Evolutionary conservation across 352 stramenopile species (phyloP), one percentile per base, ranked within the genome.

Genomic region (Pythium oligandrum): DNA sequence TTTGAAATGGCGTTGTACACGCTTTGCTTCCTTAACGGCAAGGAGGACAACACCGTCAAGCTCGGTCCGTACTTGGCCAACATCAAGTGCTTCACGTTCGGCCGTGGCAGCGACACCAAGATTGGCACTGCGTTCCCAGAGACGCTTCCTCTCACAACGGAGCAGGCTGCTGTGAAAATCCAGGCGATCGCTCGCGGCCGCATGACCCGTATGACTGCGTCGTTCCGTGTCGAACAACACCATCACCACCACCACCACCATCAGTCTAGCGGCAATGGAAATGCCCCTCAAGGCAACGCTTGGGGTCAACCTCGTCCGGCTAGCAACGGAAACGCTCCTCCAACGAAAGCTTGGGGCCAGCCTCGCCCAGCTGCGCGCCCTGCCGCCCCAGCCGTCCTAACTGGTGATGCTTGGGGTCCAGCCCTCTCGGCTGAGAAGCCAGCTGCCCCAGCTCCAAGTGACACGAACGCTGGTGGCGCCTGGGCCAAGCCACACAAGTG

Each of bases 1-100:
- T 98, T 98, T 46, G 95, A 98, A 69, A 83, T 98, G 64, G 93
- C 95, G 26, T 64, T 98, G n/a, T 98, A 98, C 73, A 98, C 93
- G 2, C 84, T 98, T 65, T 97, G 89, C 56, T 98, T 98, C 66
- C 59, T 98, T 30, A 89, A 96, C 40, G 91, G 86, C 49, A 66
- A 86, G 48, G 78, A 98, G 35, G 77, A 92, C 34, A 90, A 97
- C 51, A 66, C 88, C 51, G 88, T 96, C 45, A 75, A 95, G 42
- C 66, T 88, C 3, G 88, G 88, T 2, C 78, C 81, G 5, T 96
- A 96, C 67, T 66, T 88, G 52, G 77, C 75, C 63, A 95, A 95
- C 64, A 86, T 96, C 68, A 97, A 96, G 67, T 96, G 90, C 66
- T 92, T 85, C 55, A 73, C 75, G 40, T 96, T 95, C 52, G 84